Evolutionary conservation across 2,329 filamentous ascomycete genomes (phyloP), one percentile per base, ranked within the genome.

Genomic region (Sclerotinia subarctica): DNA sequence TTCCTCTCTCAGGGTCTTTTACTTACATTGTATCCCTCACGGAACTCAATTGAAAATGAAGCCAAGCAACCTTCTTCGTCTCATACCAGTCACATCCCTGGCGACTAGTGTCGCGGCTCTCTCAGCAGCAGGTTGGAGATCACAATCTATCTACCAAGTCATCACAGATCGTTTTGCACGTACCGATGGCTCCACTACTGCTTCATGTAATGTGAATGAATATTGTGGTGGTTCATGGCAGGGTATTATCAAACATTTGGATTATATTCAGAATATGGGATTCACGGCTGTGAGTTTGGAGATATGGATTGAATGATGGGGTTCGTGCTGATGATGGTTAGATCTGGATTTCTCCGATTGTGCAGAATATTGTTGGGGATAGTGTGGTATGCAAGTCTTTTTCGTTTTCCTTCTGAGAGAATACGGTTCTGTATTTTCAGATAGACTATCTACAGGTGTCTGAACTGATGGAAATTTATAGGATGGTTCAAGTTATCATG

Each of bases 191-290:
- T 77, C 74, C 1, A 75, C 73, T 5, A 73, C 72, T 17, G 70
- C 72, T 11, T 59, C 70, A 13, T 77, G 75, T 62, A 68, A 75
- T 67, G 66, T 72, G 17, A 65, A 77, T 8, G 38, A 78, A 3
- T 83, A 84, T 70, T 86, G 84, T 69, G 83, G 84, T 53, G 80
- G 80, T 6, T 77, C 78, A 10, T 82, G 79, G 78, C 74, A 76
- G 60, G 80, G 80, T 13, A 79, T 82, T 58, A 77, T 77, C 44
- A 76, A 79, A 47, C 74, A 78, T 17, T 71, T 82, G 67, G 78
- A 80, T 73, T 82, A 82, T 69, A 81, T 82, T 53, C 77, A 80
- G 68, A 73, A 74, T 26, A 76, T 79, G 76, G 79, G 69, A 2
- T 70, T 69, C 63, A 78, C 79, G 69, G 79, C 80, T 35, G 75